These are phyloP conservation scores for Schizophyllum amplum DNA, from an alignment of 1,284 basidiomycete species.

Conservation along the genomic window DNA sequence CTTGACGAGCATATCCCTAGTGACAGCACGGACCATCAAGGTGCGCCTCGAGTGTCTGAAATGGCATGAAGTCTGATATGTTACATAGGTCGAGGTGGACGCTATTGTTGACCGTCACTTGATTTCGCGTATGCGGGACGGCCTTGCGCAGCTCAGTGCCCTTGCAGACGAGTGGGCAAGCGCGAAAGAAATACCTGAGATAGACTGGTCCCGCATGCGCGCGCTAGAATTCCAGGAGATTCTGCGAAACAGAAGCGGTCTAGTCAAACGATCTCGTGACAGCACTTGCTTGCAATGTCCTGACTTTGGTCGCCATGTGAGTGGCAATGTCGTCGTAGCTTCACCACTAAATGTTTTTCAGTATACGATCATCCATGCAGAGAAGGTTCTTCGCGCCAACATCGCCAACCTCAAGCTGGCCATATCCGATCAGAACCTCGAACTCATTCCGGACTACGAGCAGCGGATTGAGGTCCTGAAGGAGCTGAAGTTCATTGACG, in stretches of 20 bases:
- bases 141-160: slow-evolving; percentile 37
- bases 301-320: slow-evolving; percentile 23
- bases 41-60: slow-evolving; percentile 26
- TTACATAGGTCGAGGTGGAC: slow-evolving; percentile 58
- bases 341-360: slow-evolving; percentile 23
- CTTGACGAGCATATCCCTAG: slow-evolving; percentile 68
- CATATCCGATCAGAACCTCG: slow-evolving; percentile 94
- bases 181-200: slow-evolving; percentile 52
- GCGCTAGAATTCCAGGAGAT: slow-evolving; percentile 91
- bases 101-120: slow-evolving; percentile 58
- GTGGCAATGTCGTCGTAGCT: slow-evolving; percentile 6
- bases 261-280: slow-evolving; percentile 6
- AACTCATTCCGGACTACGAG: slow-evolving; percentile 95
- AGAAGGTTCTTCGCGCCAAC: slow-evolving; percentile 65
- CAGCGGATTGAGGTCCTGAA: slow-evolving; percentile 89
- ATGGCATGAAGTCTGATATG: slow-evolving; percentile 7
- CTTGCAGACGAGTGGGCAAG: slow-evolving; percentile 49
- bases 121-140: slow-evolving; percentile 55
- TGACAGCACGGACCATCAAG: slow-evolving; percentile 70
- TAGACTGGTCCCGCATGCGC: slow-evolving; percentile 79
- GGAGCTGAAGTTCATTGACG: slow-evolving; percentile 87
- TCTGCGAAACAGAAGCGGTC: slow-evolving; percentile 44
- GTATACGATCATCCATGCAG: slow-evolving; percentile 71
- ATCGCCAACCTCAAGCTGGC: slow-evolving; percentile 72
- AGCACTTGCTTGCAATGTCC: slow-evolving; percentile 10